Evolutionary conservation across 2,329 filamentous ascomycete species (phyloP), one percentile per base, ranked within the genome.

Genomic region (Ophiostoma tasmaniense): DNA sequence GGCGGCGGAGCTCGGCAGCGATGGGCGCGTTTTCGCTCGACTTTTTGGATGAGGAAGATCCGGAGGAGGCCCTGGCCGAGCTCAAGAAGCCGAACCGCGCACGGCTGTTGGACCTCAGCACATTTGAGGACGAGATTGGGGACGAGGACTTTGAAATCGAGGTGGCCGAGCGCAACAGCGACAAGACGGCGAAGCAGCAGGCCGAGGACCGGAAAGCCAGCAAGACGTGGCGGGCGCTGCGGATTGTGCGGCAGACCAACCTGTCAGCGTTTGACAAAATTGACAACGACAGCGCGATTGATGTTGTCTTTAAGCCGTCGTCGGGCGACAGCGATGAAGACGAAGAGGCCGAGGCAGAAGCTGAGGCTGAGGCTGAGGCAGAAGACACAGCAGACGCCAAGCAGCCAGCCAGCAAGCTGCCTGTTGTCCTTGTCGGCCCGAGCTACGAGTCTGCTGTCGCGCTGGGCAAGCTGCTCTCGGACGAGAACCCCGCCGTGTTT

Each of bases 201-300:
- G 83, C 86, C 25, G 77, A 88, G 8, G 90, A 91, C 72, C 85
- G 88, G 68, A 96, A 96, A 77, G 87, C 89, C 25, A 97, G 92
- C 80, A 94, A 96, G 78, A 90, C 88, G 69, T 99, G 95, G 95
- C 87, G 93, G 73, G 91, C 92, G 5, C 81, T 99, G 72, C 88
- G 95, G 67, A 86, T 96, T 72, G 90, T 92, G 11, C 88, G 90
- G 69, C 87, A 87, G 72, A 87, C 84, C 69, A 90, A 90, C 74
- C 84, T 98, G 73, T 85, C 87, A 62, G 81, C 88, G 25, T 95
- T 98, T 77, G 93, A 98, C 78, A 92, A 90, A 77, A 90, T 97
- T 65, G 93, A 97, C 68, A 89, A 93, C 73, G 89, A 90, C 55
- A 90, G 90, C 76, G 91, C 92, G 71, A 83, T 89, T 39, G 82